These are phyloP conservation scores for Lepidium sativum DNA, from an alignment of 345 rosid genomes.

Conservation along the genomic window DNA sequence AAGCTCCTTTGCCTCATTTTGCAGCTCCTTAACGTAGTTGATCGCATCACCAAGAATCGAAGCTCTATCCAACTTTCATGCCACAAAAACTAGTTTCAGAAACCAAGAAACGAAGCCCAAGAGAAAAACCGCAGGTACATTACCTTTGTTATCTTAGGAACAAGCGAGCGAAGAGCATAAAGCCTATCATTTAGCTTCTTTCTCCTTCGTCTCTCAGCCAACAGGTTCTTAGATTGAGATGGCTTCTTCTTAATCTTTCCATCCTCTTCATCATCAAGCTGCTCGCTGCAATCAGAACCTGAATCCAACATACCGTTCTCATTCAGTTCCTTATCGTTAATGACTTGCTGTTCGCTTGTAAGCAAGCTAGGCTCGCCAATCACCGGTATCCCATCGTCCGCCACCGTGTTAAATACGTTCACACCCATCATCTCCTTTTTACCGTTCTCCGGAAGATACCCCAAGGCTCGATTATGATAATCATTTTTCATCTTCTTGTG, in stretches of 20 bases:
- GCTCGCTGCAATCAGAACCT: constrained; percentile 70
- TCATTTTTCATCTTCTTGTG: constrained; percentile 29
- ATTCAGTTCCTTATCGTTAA: constrained; percentile 33
- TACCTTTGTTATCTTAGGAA: constrained; percentile 80
- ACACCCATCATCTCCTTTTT: constrained; percentile 24
- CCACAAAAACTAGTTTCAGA: constrained; percentile 10
- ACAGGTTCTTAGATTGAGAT: constrained; percentile 66
- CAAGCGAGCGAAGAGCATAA: constrained; percentile 65
- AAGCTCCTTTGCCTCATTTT: constrained; percentile 65
- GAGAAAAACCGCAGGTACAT: neutral
- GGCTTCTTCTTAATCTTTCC: constrained; percentile 34
- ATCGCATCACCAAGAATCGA: constrained; percentile 89
- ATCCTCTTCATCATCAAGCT: constrained; percentile 63
- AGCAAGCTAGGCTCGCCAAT: constrained; percentile 34
- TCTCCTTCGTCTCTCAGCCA: constrained; percentile 87
- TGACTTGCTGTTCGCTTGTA: constrained; percentile 30
- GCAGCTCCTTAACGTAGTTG: constrained; percentile 73
- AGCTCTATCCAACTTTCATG: constrained; percentile 72
- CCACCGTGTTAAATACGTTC: constrained; percentile 21
- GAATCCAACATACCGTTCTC: constrained; percentile 59
- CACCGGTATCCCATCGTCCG: constrained; percentile 30
- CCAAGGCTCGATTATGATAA: constrained; percentile 23
- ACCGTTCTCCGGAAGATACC: constrained; percentile 21
- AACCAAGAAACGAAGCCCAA: neutral
- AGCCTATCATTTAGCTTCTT: constrained; percentile 90